Conservation (phyloP, 345 rosid genomes). For the Dimocarpus longan region DNA sequence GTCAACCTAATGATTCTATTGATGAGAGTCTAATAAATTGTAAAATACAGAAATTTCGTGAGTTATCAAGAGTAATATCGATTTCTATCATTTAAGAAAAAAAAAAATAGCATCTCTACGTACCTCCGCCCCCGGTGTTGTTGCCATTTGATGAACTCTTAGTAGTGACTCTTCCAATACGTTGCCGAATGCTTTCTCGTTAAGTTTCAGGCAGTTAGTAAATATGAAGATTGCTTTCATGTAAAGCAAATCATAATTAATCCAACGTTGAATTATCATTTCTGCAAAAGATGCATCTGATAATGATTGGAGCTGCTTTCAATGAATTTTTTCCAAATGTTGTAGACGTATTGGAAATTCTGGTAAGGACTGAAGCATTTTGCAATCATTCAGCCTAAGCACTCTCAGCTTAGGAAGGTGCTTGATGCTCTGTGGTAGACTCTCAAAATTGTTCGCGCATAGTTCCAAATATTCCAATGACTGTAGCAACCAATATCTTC, state of each 20-base stretch:
- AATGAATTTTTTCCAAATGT: constrained; percentile 25
- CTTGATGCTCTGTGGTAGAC: constrained; percentile 25
- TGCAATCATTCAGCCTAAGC: constrained; percentile 30
- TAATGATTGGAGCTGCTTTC: constrained; percentile 31
- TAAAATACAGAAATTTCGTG: no score
- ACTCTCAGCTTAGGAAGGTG: constrained; percentile 26
- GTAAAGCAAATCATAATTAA: neutral
- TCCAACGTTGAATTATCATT: neutral
- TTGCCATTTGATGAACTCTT: constrained; percentile 23
- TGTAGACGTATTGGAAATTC: constrained; percentile 27
- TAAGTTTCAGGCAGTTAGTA: constrained; percentile 36
- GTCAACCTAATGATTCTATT: no score
- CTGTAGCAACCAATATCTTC: neutral
- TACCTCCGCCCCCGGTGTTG: constrained; percentile 11
- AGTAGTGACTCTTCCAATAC: constrained; percentile 22
- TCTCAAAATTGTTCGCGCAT: constrained; percentile 31
- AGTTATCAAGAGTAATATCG: no score
- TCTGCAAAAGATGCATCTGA: constrained; percentile 28
- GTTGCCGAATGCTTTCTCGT: constrained; percentile 23
- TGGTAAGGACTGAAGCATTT: constrained; percentile 35
- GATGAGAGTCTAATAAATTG: no score
- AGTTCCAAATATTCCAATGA: constrained; percentile 25
- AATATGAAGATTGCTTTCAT: constrained; percentile 27
- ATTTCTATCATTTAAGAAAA: neutral
- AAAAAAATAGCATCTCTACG: neutral